Evolutionary conservation across 345 rosid species (phyloP).

Genomic region (Geranium rotundifolium): DNA sequence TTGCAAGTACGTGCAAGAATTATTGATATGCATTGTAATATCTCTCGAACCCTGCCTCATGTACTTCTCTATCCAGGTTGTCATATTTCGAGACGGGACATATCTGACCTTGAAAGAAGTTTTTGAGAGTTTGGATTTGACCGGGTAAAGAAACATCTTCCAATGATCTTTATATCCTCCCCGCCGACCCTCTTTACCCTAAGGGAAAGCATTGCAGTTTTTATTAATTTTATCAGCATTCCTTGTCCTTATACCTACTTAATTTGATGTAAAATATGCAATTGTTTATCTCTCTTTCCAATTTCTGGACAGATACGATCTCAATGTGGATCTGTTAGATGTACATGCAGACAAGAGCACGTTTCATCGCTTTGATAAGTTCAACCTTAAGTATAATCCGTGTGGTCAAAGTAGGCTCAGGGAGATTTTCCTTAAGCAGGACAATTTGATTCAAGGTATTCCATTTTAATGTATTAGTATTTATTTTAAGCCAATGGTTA

Average conservation of each 20-base stretch:
- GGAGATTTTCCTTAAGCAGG: constrained; percentile 99
- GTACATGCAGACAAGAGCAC: constrained; percentile 99
- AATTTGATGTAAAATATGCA: no score
- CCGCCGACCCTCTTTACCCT: no score
- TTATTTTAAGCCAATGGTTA: not conserved
- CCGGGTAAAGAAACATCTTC: constrained; percentile 45
- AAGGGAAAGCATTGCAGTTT: no score
- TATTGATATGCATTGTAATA: constrained; percentile 5
- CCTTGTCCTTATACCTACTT: not conserved
- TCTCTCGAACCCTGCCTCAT: not conserved
- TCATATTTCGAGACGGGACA: constrained; percentile 95
- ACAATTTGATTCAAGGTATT: constrained; percentile 94
- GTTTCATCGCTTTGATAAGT: constrained; percentile 98
- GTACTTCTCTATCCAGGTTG: constrained; percentile 51
- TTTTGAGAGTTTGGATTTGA: constrained; percentile 87
- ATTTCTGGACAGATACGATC: constrained; percentile 56
- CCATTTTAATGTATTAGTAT: not conserved
- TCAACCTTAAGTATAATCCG: constrained; percentile 97
- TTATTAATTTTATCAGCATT: not conserved
- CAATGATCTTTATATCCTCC: not conserved
- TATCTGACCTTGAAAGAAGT: constrained; percentile 93
- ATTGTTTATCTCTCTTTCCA: not conserved
- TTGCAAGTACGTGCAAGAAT: no score
- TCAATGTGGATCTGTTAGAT: constrained; percentile 95
- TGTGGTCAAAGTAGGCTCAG: constrained; percentile 99